Evolutionary conservation across 2,329 filamentous ascomycete species (phyloP), one percentile per base, ranked within the genome.

Genomic region (Huntiella abstrusa): DNA sequence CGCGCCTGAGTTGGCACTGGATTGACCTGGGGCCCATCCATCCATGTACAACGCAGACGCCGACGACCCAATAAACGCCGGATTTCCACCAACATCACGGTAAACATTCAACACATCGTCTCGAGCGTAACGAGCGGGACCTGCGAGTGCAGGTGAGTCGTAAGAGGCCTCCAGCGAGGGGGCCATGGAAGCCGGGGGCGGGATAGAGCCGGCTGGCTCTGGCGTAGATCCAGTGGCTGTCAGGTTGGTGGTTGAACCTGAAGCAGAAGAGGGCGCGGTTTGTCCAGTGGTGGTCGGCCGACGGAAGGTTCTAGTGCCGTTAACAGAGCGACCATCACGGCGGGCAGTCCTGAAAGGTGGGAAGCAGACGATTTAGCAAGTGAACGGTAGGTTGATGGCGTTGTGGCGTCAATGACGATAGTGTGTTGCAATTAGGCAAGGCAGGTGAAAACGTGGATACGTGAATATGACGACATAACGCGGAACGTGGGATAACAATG

Each of bases 61-160:
- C n/a, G 41, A 35, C 40, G 41, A 28, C 28, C 35, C 37, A 15
- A 45, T 38, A 17, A 49, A 49, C 4, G 34, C 51, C 69, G 68
- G 40, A 78, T 70, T 35, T 75, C 70, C 45, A 68, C 69, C 54
- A 64, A 61, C 49, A 54, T 53, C 36, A 62, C 61, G 16, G 40
- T 75, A 88, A 53, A 94, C 72, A 47, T 77, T 73, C 49, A 94
- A 67, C 51, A 95, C 67, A 53, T 92, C 75, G 2, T 87, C 83
- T 60, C 79, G 83, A 52, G 75, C 76, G 62, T 92, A 93, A 54
- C 81, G 77, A 50, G 67, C 62, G 37, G 75, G 61, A 54, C 64
- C 60, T 58, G 64, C 56, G 42, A 53, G 53, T 37, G 56, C 54
- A 28, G 56, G 53, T 4, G 56, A 50, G 48, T 56, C 55, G 43